These are phyloP conservation scores for Fusarium sp. DNA, from an alignment of 2,329 filamentous ascomycete species.

Conservation along the genomic window DNA sequence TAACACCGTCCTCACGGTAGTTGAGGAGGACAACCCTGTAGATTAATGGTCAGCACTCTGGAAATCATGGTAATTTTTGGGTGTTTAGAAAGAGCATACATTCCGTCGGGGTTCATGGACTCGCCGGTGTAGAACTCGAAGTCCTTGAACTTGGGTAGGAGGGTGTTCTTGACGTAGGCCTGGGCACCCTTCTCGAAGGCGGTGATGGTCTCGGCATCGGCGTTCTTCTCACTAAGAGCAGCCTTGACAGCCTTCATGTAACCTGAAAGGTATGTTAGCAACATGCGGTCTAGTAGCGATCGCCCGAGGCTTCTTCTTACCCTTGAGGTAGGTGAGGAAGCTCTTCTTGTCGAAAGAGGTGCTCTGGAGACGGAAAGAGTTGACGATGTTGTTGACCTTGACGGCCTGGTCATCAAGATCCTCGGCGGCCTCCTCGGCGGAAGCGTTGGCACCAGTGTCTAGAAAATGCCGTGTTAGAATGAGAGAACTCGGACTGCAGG, in stretches of 20 bases:
- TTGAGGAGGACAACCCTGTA: constrained; percentile 88
- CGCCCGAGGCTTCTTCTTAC: constrained; percentile 61
- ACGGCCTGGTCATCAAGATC: constrained; percentile 76
- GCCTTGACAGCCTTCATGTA: constrained; percentile 94
- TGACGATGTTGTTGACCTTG: constrained; percentile 92
- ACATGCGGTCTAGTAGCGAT: background rate
- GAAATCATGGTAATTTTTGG: background rate
- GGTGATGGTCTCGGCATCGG: constrained; percentile 75
- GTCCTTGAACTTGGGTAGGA: constrained; percentile 91
- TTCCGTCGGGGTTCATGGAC: constrained; percentile 92
- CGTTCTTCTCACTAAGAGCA: constrained; percentile 72
- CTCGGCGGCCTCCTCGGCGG: constrained; percentile 89
- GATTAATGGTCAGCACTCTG: constrained; percentile 17
- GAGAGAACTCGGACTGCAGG: constrained; percentile 1
- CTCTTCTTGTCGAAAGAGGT: constrained; percentile 89
- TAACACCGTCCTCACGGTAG: constrained; percentile 96
- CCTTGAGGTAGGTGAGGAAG: constrained; percentile 87
- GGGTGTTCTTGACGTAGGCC: constrained; percentile 83
- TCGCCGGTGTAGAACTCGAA: constrained; percentile 95
- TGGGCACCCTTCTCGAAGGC: constrained; percentile 84
- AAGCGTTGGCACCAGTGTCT: constrained; percentile 97
- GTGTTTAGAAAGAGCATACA: constrained; percentile 71
- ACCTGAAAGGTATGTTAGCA: constrained; percentile 59
- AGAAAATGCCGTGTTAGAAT: constrained; percentile 24
- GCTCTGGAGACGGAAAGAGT: constrained; percentile 89